Conservation (phyloP, 164 flowering plant genomes). For the Magnolia changhungtana region DNA sequence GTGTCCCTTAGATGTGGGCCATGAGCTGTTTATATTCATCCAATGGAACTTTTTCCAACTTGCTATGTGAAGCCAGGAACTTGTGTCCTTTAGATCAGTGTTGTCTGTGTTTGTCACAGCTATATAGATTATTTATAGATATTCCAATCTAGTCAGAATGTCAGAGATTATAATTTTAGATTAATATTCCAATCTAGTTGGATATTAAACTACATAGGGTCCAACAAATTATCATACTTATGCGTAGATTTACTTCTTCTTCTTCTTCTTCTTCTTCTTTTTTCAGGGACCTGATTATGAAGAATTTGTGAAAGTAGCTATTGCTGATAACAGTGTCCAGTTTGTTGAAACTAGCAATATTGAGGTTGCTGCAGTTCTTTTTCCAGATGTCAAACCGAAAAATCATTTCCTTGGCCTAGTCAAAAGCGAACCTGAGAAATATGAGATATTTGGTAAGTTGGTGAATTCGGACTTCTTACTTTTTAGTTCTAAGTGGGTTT, state of each 20-base stretch:
- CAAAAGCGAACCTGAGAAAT: conserved; percentile 82
- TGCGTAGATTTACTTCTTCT: not conserved
- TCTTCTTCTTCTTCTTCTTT: not conserved
- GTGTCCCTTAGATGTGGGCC: not conserved
- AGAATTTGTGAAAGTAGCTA: conserved; percentile 77
- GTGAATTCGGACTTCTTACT: conserved; percentile 2
- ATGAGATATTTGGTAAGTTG: conserved; percentile 66
- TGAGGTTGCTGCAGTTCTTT: conserved; percentile 62
- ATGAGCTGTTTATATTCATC: not conserved
- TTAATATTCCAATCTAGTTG: not conserved
- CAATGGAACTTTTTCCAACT: not conserved
- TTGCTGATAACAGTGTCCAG: conserved; percentile 67
- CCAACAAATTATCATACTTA: not conserved
- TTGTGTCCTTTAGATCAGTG: not conserved
- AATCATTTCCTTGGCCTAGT: conserved; percentile 65
- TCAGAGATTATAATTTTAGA: not conserved
- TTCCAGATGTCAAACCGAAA: conserved; percentile 41
- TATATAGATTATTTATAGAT: not conserved
- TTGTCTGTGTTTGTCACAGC: not conserved
- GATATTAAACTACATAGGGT: not conserved
- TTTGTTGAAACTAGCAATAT: conserved; percentile 59
- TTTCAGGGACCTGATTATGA: conserved; percentile 64
- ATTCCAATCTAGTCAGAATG: not conserved
- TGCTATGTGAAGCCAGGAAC: not conserved
- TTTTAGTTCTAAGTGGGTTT: not conserved